Evolutionary conservation across 106 monocot genomes (phyloP).

Genomic region (Platanthera guangdongensis): DNA sequence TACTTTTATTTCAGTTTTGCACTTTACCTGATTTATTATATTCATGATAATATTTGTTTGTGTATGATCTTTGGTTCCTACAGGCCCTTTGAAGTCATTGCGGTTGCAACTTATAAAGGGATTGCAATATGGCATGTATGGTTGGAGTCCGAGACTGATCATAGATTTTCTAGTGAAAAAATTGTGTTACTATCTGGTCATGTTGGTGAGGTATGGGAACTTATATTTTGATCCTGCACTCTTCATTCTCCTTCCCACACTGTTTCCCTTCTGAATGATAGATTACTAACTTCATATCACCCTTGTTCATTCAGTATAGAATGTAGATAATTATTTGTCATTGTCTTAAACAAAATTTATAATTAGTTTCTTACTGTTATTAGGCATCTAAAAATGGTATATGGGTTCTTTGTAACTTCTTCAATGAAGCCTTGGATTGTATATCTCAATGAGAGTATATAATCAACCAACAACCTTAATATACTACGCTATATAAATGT

Average conservation of each 20-base stretch:
- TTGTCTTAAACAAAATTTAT: background rate
- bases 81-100: slow-evolving; percentile 84
- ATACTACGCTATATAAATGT: background rate
- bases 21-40: background rate
- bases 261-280: background rate
- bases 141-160: slow-evolving; percentile 45
- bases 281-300: background rate
- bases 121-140: slow-evolving; percentile 91
- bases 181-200: slow-evolving; percentile 77
- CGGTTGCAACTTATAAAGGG: slow-evolving; percentile 81
- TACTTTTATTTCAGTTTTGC: background rate
- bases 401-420: background rate
- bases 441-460: background rate
- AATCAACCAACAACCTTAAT: background rate
- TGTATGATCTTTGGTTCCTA: slow-evolving; percentile 3
- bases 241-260: background rate
- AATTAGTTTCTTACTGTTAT: background rate
- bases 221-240: background rate
- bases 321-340: background rate
- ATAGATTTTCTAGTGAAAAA: slow-evolving; percentile 58
- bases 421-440: background rate
- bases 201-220: slow-evolving; percentile 63
- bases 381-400: background rate
- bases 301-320: background rate
- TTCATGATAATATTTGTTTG: background rate